Evolutionary conservation across 139 green algal genomes (phyloP).

Genomic region (Chlamydomonas sp.): DNA sequence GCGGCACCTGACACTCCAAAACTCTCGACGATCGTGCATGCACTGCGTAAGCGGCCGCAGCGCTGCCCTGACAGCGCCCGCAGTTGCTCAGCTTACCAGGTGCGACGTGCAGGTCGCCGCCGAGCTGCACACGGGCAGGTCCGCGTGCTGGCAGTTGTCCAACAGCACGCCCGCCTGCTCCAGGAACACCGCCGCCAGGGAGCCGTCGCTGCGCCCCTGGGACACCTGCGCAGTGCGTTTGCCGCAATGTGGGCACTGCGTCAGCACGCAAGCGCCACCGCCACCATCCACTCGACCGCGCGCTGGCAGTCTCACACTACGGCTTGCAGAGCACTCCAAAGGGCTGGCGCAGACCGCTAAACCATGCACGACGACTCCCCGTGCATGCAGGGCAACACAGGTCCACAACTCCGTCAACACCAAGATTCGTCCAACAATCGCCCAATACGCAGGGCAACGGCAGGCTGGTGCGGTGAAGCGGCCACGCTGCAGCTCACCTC

Average conservation of each 20-base stretch:
- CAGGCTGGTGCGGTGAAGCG: neutral
- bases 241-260: neutral
- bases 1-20: too few relatives aligned
- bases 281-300: too few relatives aligned
- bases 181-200: slow-evolving; percentile 50
- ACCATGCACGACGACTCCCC: too few relatives aligned
- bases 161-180: slow-evolving; percentile 45
- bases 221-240: slow-evolving; percentile 13
- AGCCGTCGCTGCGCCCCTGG: slow-evolving; percentile 31
- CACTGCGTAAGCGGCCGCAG: too few relatives aligned
- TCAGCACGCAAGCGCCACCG: too few relatives aligned
- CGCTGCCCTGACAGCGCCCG: too few relatives aligned
- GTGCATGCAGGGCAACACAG: too few relatives aligned
- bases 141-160: slow-evolving; percentile 59
- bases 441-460: neutral
- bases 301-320: too few relatives aligned
- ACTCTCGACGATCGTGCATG: too few relatives aligned
- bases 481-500: slow-evolving; percentile 27
- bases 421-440: neutral
- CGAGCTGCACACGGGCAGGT: slow-evolving; percentile 48
- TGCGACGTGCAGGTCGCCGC: slow-evolving; percentile 23
- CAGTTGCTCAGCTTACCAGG: neutral
- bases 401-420: too few relatives aligned
- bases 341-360: too few relatives aligned
- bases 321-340: too few relatives aligned